Evolutionary conservation across 2,329 filamentous ascomycete genomes (phyloP), one percentile per base, ranked within the genome.

Genomic region (Huntiella moniliformis): DNA sequence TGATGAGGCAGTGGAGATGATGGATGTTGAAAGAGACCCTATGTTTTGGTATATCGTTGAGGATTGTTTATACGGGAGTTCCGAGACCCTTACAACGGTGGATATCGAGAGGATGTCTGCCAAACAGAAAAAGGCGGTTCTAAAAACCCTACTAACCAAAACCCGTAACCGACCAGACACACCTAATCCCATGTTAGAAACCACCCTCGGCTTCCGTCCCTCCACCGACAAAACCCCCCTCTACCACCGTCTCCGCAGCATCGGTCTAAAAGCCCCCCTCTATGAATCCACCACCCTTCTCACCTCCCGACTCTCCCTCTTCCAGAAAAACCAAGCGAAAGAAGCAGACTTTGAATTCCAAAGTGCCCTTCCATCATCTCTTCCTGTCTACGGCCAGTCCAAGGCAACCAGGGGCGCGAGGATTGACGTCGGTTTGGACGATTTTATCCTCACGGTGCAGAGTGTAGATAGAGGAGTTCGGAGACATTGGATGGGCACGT

Each of bases 341-440:
- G 52, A 52, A 22, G 48, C 49, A 10, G 50, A 51, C 35, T 56
- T 51, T 42, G 51, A 54, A 31, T 54, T 55, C 31, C 53, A 51
- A 32, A 42, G 50, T 33, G 32, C 46, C 28, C 35, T 56, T 2
- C 49, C 51, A 6, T 8, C 17, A 5, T n/a, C 38, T 32, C 51
- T 49, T 17, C 52, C 54, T 1, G 35, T 15, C 6, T 41, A 50
- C 10, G 52, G 49, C 8, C 32, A 44, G 31, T 42, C 13, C 4
- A 50, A 51, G 39, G 31, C 4, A 1, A 49, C 51, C 8, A 46
- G 54, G 6, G 52, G 52, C 7, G 47, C 51, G 5, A 11, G 17
- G 1, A 50, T 54, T 12, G 54, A 56, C 18, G 52, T 51, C 13
- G 51, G 48, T 1, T 47, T 54, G 2, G 51, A 53, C 6, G 49